A percentile compares a stretch with the other conserved stretches of the same genome.
These are phyloP conservation scores for Hypoxylon sp. DNA, from an alignment of 2,329 filamentous ascomycete species.

Conservation along the genomic window DNA sequence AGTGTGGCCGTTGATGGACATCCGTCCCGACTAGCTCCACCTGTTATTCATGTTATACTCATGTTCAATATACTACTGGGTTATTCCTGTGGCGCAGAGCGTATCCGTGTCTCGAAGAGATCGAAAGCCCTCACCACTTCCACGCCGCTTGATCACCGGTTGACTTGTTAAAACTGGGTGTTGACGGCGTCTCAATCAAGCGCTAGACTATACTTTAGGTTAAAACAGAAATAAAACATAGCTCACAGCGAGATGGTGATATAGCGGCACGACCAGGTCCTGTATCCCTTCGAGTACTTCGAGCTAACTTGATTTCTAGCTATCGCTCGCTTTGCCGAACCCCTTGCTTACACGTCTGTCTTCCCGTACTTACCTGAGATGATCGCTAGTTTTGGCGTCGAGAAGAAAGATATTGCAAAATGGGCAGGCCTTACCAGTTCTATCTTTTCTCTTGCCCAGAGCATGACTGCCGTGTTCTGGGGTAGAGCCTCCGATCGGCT, in stretches of 20 bases:
- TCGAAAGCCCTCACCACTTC: slow-evolving; percentile 16
- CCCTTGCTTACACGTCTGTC: slow-evolving; percentile 78
- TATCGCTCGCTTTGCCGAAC: slow-evolving; percentile 84
- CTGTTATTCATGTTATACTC: slow-evolving; percentile 27
- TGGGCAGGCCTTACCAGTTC: slow-evolving; percentile 84
- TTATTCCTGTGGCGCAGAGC: slow-evolving; percentile 5
- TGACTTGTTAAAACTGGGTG: slow-evolving; percentile 49
- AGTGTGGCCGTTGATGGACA: slow-evolving; percentile 4
- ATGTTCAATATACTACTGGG: slow-evolving; percentile 39
- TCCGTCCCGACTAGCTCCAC: neutral
- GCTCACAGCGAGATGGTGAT: slow-evolving; percentile 1
- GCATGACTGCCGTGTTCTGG: slow-evolving; percentile 80
- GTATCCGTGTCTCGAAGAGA: slow-evolving; percentile 8
- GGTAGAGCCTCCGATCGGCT: slow-evolving; percentile 81
- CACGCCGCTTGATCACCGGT: slow-evolving; percentile 25
- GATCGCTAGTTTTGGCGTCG: slow-evolving; percentile 83
- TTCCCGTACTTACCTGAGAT: slow-evolving; percentile 83
- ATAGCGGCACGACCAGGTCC: slow-evolving; percentile 45
- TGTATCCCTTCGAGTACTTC: slow-evolving; percentile 40
- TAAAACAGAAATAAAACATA: slow-evolving; percentile 11
- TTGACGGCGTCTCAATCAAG: slow-evolving; percentile 46
- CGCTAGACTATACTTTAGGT: slow-evolving; percentile 15
- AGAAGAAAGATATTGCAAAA: slow-evolving; percentile 79
- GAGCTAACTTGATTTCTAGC: slow-evolving; percentile 65
- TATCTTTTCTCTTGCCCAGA: slow-evolving; percentile 80